Base-by-base conservation (phyloP, 2,329 filamentous ascomycete species). In the Decorospora gaudefroyi region DNA sequence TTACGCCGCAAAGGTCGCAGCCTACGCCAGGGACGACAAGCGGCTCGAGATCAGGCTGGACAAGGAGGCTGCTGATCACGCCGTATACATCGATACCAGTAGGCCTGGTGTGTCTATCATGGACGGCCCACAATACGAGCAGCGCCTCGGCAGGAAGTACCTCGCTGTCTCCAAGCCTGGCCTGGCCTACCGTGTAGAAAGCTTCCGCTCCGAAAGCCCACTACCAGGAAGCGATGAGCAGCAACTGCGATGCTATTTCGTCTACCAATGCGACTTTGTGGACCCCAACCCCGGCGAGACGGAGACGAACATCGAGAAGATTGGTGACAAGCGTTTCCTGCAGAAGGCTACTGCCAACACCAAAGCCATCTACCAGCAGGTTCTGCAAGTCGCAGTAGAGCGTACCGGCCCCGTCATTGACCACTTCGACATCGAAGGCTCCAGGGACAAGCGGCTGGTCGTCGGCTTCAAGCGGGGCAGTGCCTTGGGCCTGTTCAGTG, bases 61-160 rank as follows among this genome's bases (percentile, higher is more conserved):
- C 69, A 96, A 96, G 82, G 93, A 99, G 74, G 90, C 90, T 15
- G 76, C 80, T 46, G 93, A 97, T 69, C 93, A 97, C 67, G 93
- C 93, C 47, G 95, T 97, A 66, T 99, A 97, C 76, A 97, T 99
- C 59, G 93, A 99, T 70, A 99, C 93, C 42, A 96, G 91, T 72
- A 87, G 86, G 66, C 92, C 93, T 11, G 93, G 93, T 56, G 78
- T 88, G 60, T 88, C 85, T 46, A 80, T 85, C 32, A 76, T 88
- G 15, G 76, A 80, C 40, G 93, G 93, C 2, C 91, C 93, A n/a
- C 82, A 86, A 47, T 99, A 96, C 70, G 93, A 99, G 76, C 85
- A 90, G 68, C 83, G 92, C 49, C 88, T 99, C 49, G 93, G 97
- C 75, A 81, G 86, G 71, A 97, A 97, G 78, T 97, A 97, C 69